Evolutionary conservation across 306 rosid genomes (phyloP), one percentile per base, ranked within the genome.

Genomic region (Rosa chinensis): DNA sequence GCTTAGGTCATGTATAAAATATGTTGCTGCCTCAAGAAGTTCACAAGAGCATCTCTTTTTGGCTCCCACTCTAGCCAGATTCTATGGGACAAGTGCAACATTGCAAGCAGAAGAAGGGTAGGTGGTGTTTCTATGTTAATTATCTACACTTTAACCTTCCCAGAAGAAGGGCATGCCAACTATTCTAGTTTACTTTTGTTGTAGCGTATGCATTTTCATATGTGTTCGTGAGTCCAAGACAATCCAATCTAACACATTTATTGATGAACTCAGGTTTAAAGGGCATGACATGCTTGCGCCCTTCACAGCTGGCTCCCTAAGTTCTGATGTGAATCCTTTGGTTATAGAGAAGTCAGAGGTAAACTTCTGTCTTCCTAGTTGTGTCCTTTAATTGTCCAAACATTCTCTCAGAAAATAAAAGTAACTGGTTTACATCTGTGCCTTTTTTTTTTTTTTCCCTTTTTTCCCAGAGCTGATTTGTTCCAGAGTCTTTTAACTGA

Each of bases 241-340:
- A 47, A 17, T 64, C 53, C 77, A 66, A 61, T 56, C 74, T 70
- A n/a, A 63, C 49, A 75, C 25, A 67, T 80, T 8, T 82, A 70
- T 72, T 56, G 66, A 64, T 68, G 75, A 47, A 84, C 66, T 50
- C 89, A 95, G 99, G 85, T 88, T 76, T 76, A 91, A 82, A 85
- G 93, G 96, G 53, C 99, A 95, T 81, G 88, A 83, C 73, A 95
- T 95, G 99, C 98, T 95, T 81, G 99, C 99, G 49, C 99, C 99
- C 81, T 95, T 95, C 91, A 95, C 98, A 11, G 87, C 98, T 32
- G 99, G 98, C 82, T 85, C 92, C 90, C 94, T 90, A 82, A 79
- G 85, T 67, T 16, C 82, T 56, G 94, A 91, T 82, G 35, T 78
- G 81, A 44, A 86, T 80, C 99, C 99, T 73, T 79, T 93, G 77